These are phyloP conservation scores for Aspergillus floridensis DNA, from an alignment of 2,329 filamentous ascomycete species.

Conservation along the genomic window DNA sequence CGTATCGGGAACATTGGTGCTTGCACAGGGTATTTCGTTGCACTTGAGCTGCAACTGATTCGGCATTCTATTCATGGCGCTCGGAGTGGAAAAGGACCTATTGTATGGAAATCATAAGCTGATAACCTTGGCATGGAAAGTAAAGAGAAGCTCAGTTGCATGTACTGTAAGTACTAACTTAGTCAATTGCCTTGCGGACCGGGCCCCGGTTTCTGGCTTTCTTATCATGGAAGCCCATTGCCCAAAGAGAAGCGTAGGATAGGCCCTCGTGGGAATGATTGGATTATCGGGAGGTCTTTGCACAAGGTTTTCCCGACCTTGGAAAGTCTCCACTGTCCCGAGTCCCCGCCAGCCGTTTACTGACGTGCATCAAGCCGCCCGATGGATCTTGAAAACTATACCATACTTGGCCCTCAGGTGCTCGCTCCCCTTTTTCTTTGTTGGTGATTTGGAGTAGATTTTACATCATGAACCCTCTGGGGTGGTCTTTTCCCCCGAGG, in stretches of 20 bases:
- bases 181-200: no score
- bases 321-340: neutral
- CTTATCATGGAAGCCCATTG: neutral
- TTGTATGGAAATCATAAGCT: no score
- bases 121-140: no score
- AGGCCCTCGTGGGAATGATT: neutral
- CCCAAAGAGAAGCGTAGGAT: constrained; percentile 1
- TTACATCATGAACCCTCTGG: neutral
- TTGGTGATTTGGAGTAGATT: neutral
- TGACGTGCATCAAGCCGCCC: constrained; percentile 11
- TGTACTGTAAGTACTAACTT: no score
- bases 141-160: no score
- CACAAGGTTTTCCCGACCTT: neutral
- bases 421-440: neutral
- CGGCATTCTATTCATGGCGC: no score
- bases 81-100: no score
- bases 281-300: neutral
- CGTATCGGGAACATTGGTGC: no score
- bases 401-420: neutral
- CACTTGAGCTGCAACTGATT: no score
- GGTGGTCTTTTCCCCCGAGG: neutral
- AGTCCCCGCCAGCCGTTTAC: neutral
- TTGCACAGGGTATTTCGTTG: no score
- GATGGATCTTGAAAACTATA: neutral
- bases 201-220: neutral